Evolutionary conservation across 208 protist species (phyloP).

Genomic region (Trypanosoma melophagium): DNA sequence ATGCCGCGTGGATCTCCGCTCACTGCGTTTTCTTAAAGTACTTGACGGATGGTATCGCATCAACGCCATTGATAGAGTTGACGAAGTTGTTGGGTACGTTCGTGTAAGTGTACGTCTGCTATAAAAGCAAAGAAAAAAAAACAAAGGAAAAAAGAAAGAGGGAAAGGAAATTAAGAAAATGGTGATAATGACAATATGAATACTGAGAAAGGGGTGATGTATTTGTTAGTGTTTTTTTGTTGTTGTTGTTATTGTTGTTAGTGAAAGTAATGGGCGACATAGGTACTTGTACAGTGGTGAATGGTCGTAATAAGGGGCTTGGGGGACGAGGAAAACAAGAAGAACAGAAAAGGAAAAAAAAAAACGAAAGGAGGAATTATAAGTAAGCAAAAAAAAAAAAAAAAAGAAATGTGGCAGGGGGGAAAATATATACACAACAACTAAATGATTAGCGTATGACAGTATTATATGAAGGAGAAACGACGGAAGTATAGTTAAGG

Average conservation of each 20-base stretch:
- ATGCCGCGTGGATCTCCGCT: conserved; percentile 70
- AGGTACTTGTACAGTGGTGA: too few relatives aligned
- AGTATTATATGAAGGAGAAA: too few relatives aligned
- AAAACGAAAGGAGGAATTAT: neutral
- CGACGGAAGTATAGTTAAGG: neutral
- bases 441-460: too few relatives aligned
- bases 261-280: too few relatives aligned
- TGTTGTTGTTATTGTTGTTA: conserved; percentile 8
- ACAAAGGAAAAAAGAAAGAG: conserved; percentile 5
- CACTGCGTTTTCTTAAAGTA: conserved; percentile 59
- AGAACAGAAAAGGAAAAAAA: neutral
- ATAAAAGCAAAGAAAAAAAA: neutral
- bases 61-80: conserved; percentile 27
- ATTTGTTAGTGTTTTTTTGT: neutral
- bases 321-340: too few relatives aligned
- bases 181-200: neutral
- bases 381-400: neutral
- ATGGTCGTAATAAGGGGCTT: too few relatives aligned
- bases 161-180: conserved; percentile 3
- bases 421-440: neutral
- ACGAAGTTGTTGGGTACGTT: conserved; percentile 62
- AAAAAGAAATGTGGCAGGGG: neutral
- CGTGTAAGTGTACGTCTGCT: conserved; percentile 56
- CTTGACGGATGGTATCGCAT: conserved; percentile 83
- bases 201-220: neutral